These are phyloP conservation scores for Tolypocladium ovalisporum DNA, from an alignment of 2,329 filamentous ascomycete genomes.

Conservation along the genomic window DNA sequence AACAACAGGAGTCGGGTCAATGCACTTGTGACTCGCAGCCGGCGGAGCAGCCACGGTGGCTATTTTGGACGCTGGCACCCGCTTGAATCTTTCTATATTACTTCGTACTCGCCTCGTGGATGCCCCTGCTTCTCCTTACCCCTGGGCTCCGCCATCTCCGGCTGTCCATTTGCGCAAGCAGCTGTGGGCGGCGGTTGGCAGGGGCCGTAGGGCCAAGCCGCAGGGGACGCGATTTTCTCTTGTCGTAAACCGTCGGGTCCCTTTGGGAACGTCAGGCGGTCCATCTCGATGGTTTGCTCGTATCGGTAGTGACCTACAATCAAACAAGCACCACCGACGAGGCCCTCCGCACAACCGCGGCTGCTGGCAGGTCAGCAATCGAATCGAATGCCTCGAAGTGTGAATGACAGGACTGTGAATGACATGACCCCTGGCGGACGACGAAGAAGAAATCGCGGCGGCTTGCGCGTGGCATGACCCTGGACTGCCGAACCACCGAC, in stretches of 20 bases:
- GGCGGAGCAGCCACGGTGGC: background rate
- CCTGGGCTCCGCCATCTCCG: background rate
- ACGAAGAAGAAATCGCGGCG: background rate
- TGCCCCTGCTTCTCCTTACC: background rate
- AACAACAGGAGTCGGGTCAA: background rate
- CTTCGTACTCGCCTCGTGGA: background rate
- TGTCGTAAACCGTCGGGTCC: too few relatives aligned
- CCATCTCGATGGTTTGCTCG: background rate
- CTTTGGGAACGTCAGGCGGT: background rate
- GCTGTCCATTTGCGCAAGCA: background rate
- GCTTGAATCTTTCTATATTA: background rate
- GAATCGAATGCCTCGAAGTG: background rate
- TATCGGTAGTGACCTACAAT: background rate
- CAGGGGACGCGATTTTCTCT: background rate
- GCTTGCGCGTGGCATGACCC: background rate
- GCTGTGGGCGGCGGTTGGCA: too few relatives aligned
- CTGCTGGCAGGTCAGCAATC: background rate
- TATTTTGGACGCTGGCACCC: background rate
- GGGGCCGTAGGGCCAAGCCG: background rate
- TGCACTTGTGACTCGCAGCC: background rate
- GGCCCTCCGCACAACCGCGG: background rate
- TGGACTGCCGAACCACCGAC: constrained; percentile 8
- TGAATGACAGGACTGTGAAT: background rate
- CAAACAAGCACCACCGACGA: background rate
- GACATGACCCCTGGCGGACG: background rate